Evolutionary conservation across 176 grass and related monocot species (phyloP).

Genomic region (Pharus latifolius): DNA sequence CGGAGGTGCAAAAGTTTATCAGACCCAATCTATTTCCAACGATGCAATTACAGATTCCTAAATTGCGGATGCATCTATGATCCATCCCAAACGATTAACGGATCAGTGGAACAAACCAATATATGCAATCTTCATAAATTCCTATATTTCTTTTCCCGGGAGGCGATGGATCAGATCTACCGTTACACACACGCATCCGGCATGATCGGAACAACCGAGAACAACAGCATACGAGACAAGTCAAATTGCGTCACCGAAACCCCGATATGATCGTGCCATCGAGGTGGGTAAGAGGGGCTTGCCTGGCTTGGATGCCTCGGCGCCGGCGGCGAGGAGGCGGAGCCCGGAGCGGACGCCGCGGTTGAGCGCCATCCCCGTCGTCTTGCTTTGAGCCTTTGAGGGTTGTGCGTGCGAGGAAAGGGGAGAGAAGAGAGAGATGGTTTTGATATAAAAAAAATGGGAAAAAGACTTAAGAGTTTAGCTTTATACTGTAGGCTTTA

Average conservation of each 20-base stretch:
- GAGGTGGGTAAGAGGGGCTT: neutral
- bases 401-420: no score
- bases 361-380: constrained; percentile 11
- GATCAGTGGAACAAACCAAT: no score
- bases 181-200: neutral
- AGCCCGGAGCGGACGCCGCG: constrained; percentile 10
- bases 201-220: neutral
- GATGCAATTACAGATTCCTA: no score
- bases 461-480: no score
- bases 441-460: no score
- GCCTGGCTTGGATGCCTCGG: constrained; percentile 6
- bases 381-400: no score
- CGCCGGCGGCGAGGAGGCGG: neutral
- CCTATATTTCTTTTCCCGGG: no score
- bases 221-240: neutral
- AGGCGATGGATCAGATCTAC: neutral
- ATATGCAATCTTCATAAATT: no score
- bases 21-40: neutral
- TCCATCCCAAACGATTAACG: no score
- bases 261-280: neutral
- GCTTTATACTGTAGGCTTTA: no score
- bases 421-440: no score
- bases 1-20: neutral
- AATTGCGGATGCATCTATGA: no score
- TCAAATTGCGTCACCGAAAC: neutral